phyloP scores from a whole-genome alignment of 1,284 basidiomycete genomes.

The Tylopilus sp. region DNA sequence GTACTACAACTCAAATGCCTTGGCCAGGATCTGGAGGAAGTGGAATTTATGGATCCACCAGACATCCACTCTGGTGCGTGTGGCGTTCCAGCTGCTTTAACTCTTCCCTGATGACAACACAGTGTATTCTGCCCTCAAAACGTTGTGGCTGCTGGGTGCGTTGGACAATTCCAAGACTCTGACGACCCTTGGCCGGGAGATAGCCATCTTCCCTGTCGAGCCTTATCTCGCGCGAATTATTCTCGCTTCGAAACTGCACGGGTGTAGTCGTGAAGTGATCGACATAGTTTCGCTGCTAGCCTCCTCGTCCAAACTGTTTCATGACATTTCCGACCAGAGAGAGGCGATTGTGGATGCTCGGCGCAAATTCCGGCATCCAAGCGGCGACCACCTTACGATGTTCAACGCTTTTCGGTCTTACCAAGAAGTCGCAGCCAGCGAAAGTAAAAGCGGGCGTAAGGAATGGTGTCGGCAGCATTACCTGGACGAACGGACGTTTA shows the following conservation, averaged over 20 bases:
- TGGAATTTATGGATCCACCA: conserved; percentile 84
- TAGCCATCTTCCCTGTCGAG: conserved; percentile 83
- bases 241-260: conserved; percentile 64
- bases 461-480: conserved; percentile 83
- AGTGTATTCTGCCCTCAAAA: conserved; percentile 71
- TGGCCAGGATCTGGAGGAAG: conserved; percentile 69
- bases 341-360: conserved; percentile 67
- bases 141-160: conserved; percentile 72
- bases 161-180: conserved; percentile 60
- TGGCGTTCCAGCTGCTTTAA: background rate
- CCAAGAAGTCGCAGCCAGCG: conserved; percentile 48
- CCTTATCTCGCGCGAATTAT: conserved; percentile 75
- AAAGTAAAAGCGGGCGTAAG: conserved; percentile 46
- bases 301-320: conserved; percentile 69
- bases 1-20: conserved; percentile 82
- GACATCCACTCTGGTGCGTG: conserved; percentile 62
- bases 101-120: conserved; percentile 3
- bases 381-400: conserved; percentile 88
- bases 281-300: conserved; percentile 78
- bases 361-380: conserved; percentile 73
- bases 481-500: conserved; percentile 80
- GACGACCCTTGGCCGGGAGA: conserved; percentile 67
- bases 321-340: conserved; percentile 65
- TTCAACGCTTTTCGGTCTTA: conserved; percentile 85
- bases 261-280: conserved; percentile 70